Evolutionary conservation across 164 flowering plant genomes (phyloP).

Genomic region (Aristolochia californica): DNA sequence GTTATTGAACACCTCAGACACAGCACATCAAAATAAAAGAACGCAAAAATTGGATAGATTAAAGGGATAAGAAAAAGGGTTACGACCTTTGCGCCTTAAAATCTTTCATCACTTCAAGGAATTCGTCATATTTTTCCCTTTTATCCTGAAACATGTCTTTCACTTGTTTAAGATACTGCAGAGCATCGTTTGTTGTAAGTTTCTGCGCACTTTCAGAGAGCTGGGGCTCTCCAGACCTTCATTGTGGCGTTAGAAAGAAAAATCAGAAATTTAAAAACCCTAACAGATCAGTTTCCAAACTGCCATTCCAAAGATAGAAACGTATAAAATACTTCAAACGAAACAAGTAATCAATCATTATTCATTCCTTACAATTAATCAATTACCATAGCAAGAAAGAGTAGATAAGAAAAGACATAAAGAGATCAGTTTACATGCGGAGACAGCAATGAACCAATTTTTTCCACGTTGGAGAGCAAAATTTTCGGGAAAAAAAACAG

Average conservation of each 20-base stretch:
- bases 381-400: no score
- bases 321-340: no score
- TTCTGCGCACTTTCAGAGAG: slow-evolving; percentile 34
- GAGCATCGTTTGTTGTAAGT: slow-evolving; percentile 81
- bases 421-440: no score
- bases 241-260: background rate
- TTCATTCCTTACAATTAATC: no score
- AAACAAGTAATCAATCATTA: no score
- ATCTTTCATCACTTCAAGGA: slow-evolving; percentile 89
- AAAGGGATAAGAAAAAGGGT: background rate
- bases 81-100: slow-evolving; percentile 77
- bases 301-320: no score
- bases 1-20: background rate
- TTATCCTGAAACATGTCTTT: slow-evolving; percentile 71
- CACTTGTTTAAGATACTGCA: slow-evolving; percentile 72
- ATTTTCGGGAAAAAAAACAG: no score
- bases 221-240: slow-evolving; percentile 52
- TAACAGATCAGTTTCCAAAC: no score
- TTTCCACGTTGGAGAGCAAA: no score
- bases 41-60: background rate
- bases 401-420: no score
- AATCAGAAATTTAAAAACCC: no score
- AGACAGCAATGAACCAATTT: no score
- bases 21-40: background rate
- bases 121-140: slow-evolving; percentile 65